phyloP scores from a whole-genome alignment of 768 basidiomycete species.

The Candolleomyces eurysporus region DNA sequence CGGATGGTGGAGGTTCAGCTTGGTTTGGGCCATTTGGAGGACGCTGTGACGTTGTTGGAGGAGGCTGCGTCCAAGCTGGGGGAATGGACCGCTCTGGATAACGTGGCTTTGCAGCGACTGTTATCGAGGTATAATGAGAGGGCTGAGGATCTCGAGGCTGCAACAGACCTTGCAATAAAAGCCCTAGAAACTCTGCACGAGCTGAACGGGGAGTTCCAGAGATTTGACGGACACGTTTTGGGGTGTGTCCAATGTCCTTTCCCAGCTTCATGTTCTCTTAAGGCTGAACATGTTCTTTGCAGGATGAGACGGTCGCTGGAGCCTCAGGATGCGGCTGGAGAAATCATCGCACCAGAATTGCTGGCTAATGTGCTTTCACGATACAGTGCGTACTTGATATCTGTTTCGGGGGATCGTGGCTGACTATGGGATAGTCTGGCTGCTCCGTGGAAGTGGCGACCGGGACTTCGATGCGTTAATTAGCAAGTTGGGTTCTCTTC shows the following conservation, averaged over 20 bases:
- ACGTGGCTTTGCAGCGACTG: slow-evolving; percentile 29
- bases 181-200: slow-evolving; percentile 61
- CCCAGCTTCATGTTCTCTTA: not conserved
- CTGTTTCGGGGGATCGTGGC: not conserved
- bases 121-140: slow-evolving; percentile 51
- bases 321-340: slow-evolving; percentile 25
- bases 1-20: slow-evolving; percentile 70
- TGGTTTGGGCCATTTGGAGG: slow-evolving; percentile 55
- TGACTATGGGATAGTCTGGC: slow-evolving; percentile 50
- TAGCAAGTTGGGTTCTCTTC: slow-evolving; percentile 54
- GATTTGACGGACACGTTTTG: slow-evolving; percentile 44
- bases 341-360: slow-evolving; percentile 58
- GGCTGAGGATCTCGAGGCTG: slow-evolving; percentile 44
- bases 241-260: slow-evolving; percentile 33
- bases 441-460: slow-evolving; percentile 55
- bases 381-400: slow-evolving; percentile 50
- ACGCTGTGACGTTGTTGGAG: slow-evolving; percentile 53
- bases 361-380: slow-evolving; percentile 62
- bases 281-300: not conserved
- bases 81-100: slow-evolving; percentile 1
- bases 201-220: slow-evolving; percentile 52
- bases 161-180: slow-evolving; percentile 51
- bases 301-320: slow-evolving; percentile 38
- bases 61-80: slow-evolving; percentile 44
- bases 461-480: slow-evolving; percentile 54